Base-by-base conservation (phyloP, 805 yeast species). In the Ogataea philodendri region DNA sequence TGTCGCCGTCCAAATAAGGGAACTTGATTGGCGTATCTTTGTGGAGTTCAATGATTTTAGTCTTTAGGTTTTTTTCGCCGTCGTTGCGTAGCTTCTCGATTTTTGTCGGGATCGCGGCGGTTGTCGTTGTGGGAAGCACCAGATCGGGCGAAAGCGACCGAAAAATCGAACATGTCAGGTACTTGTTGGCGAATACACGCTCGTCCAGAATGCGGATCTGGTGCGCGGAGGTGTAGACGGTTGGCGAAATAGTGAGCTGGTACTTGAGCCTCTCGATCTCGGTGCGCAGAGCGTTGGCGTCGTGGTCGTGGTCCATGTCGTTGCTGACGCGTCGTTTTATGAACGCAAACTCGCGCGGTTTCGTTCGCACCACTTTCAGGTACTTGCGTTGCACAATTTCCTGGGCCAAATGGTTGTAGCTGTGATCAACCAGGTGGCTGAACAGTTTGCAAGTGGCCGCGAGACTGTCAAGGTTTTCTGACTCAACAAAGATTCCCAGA, bases 231-330 rank as follows among this genome's bases (percentile, higher is more conserved):
- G 32, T 39, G 26, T 39, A 41, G 13, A 26, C 17, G 7, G 20
- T 15, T 4, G 39, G 26, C 5, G 20, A 17, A 1, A 11, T 15
- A 5, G 22, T 17, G 14, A 28, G 19, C 16, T 25, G 16, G 10
- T 20, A 9, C 5, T 33, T 22, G 7, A 35, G 5, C 14, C 24
- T 22, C 15, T 49, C 53, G n/a, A 45, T 21, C 15, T 28, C 31
- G 1, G 54, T 47, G 10, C 32, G 27, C 13, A 50, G 34, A 5
- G 55, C 52, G 25, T 48, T 41, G 10, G 40, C 45, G 15, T 38
- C 29, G 25, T 52, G 53, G 20, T 48, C 51, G 20, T 48, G 41
- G 9, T 39, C 42, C 6, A 37, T 29, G n/a, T 41, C 51, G 26
- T 47, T 42, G 18, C 47, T 45, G 15, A 36, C 44, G n/a, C 48